phyloP scores from a whole-genome alignment of 768 basidiomycete genomes.

The Russula olivacea region DNA sequence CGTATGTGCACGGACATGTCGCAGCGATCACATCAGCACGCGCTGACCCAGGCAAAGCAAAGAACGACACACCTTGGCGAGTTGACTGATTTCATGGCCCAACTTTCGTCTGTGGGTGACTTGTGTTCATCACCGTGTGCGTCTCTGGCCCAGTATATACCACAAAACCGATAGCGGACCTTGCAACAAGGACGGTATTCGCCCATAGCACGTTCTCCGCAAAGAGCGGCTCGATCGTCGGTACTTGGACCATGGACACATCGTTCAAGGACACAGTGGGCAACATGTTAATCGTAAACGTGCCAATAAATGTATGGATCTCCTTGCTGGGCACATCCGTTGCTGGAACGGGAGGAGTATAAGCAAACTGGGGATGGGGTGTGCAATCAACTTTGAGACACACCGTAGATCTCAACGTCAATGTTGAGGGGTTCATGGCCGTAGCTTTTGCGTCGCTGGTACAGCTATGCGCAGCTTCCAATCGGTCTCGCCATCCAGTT shows the following conservation, averaged over 20 bases:
- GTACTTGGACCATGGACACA: conserved; percentile 36
- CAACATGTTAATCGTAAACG: conserved; percentile 80
- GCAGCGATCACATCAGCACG: too few species aligned
- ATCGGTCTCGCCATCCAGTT: too few species aligned
- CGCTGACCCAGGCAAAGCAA: not conserved
- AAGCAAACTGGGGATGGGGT: not conserved
- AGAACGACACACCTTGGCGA: conserved; percentile 69
- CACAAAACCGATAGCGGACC: conserved; percentile 86
- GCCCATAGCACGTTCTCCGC: conserved; percentile 97
- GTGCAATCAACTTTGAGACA: conserved; percentile 27
- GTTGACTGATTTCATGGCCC: conserved; percentile 88
- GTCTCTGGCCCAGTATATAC: conserved; percentile 95
- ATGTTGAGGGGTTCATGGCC: too few species aligned
- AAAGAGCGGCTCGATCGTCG: conserved; percentile 75
- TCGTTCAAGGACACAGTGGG: conserved; percentile 31
- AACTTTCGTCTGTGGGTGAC: conserved; percentile 91
- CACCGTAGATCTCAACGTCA: conserved; percentile 88
- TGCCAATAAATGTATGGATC: conserved; percentile 92
- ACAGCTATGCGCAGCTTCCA: too few species aligned
- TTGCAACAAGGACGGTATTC: conserved; percentile 95
- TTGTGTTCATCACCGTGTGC: conserved; percentile 94
- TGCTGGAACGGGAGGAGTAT: conserved; percentile 29
- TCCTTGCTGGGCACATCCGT: conserved; percentile 96
- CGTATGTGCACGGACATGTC: too few species aligned
- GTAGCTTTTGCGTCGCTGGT: too few species aligned